Percentiles rank a stretch among this genome's conserved stretches.
Evolutionary conservation across 495 filamentous ascomycete genomes (phyloP).

Genomic region (Annulohypoxylon stygium): DNA sequence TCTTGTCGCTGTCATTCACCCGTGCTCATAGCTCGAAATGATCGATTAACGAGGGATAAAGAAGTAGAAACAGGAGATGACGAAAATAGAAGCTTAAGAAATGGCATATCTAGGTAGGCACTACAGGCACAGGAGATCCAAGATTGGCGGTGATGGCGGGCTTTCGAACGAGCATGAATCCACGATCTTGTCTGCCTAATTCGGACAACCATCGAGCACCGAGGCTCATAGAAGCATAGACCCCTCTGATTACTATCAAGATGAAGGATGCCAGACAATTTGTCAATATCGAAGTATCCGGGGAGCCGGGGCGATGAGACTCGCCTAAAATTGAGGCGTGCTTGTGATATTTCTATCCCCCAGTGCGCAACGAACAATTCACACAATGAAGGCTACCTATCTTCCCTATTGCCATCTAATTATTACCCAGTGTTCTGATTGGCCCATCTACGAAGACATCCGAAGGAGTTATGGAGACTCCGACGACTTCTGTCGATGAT

Average conservation of each 20-base stretch:
- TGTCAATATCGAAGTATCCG: not conserved
- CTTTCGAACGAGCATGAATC: not conserved
- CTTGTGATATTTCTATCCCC: not conserved
- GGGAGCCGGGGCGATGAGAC: not conserved
- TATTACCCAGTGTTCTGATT: not conserved
- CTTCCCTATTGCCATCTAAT: not conserved
- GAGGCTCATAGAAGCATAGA: not conserved
- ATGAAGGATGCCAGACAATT: not conserved
- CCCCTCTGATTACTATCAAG: not conserved
- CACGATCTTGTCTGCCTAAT: not conserved
- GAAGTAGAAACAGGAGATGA: not conserved
- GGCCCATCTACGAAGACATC: not conserved
- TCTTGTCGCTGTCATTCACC: not conserved
- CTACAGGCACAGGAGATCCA: not conserved
- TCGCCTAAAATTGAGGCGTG: not conserved
- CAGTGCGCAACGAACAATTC: not conserved
- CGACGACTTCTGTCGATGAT: not conserved
- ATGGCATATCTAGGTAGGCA: not conserved
- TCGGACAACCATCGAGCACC: not conserved
- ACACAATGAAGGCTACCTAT: not conserved
- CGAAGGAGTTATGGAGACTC: not conserved
- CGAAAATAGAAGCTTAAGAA: not conserved
- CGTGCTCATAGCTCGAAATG: not conserved
- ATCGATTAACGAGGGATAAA: not conserved
- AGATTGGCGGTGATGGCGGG: not conserved